Percentiles rank a stretch among this genome's conserved stretches.
Evolutionary conservation across 2,329 filamentous ascomycete genomes (phyloP).

Genomic region (Aphanocladium album): DNA sequence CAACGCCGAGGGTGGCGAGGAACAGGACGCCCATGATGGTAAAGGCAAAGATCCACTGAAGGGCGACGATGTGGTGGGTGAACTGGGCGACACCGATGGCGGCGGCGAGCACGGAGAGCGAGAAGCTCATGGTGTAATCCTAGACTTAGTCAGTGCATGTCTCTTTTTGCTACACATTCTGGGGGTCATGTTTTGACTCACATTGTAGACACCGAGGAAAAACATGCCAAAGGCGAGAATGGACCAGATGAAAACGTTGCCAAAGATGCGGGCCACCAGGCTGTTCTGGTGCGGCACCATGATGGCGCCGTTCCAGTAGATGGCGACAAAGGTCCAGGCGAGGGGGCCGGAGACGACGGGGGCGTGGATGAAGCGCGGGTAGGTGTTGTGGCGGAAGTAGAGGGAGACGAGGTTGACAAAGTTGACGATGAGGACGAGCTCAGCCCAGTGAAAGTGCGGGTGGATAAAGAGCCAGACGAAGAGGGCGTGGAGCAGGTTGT

Average conservation of each 20-base stretch:
- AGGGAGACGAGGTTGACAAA: conserved; percentile 73
- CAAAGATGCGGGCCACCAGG: conserved; percentile 69
- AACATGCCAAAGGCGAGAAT: conserved; percentile 71
- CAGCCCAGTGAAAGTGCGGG: conserved; percentile 67
- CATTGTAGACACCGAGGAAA: conserved; percentile 71
- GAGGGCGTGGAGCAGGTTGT: conserved; percentile 76
- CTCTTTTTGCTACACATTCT: no score
- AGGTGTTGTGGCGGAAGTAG: conserved; percentile 74
- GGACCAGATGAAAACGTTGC: conserved; percentile 85
- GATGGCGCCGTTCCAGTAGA: conserved; percentile 87
- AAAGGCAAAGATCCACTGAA: conserved; percentile 94
- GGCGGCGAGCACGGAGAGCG: conserved; percentile 66
- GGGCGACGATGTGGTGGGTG: conserved; percentile 63
- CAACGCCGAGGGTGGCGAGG: conserved; percentile 59
- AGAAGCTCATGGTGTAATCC: conserved; percentile 75
- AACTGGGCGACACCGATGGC: conserved; percentile 77
- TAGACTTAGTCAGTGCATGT: no score
- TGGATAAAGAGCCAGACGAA: conserved; percentile 82
- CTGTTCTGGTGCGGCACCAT: conserved; percentile 65
- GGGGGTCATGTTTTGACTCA: conserved; percentile 24
- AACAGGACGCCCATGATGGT: conserved; percentile 73
- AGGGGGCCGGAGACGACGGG: conserved; percentile 72
- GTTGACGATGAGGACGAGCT: conserved; percentile 73
- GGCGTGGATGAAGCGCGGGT: conserved; percentile 69
- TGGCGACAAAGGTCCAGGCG: conserved; percentile 76